Base-by-base conservation (phyloP, 148 eudicot genomes). In the Selenicereus undatus region DNA sequence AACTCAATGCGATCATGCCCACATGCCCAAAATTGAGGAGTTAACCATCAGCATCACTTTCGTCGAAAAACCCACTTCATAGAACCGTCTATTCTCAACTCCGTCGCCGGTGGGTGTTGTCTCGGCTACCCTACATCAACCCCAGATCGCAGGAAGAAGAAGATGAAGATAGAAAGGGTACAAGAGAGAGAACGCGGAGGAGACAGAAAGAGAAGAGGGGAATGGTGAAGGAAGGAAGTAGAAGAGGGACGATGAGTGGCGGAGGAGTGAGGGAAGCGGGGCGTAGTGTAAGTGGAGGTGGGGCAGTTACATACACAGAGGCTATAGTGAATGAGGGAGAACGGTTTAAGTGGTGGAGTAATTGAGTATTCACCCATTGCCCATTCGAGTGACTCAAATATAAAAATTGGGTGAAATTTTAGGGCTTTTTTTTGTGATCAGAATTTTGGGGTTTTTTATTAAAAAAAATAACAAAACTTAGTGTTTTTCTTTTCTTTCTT, bases 161-260 rank as follows among this genome's bases (percentile, higher is more conserved):
- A 16, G 62, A 16, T 17, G 68, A n/a, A n/a, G 68, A 9, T 0
- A 12, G 26, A 24, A n/a, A n/a, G 68, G 27, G 27, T 3, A 20
- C n/a, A 56, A 20, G 22, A 56, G 62, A 39, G 21, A 56, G 62
- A 18, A 56, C n/a, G 52, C 13, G 52, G 52, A 1, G 52, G 52
- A 48, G 52, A 48, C 14, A 48, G 14, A 48, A 48, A 48, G 52
- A 48, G 52, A 48, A 6, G 52, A 6, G 52, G 14, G 52, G 52
- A 2, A 9, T 48, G 52, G 14, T 48, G 52, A 48, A 18, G 62
- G 62, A 56, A 56, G 62, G 20, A 17, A 52, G 58, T 52, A 18
- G 62, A 56, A 64, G 68, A 64, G 29, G 18, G 68, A 64, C 29
- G 68, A 66, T 66, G 71, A 66, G 71, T 66, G 71, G 71, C 71